Evolutionary conservation across 2,329 filamentous ascomycete species (phyloP), one percentile per base, ranked within the genome.

Genomic region (Neofusicoccum sp.): DNA sequence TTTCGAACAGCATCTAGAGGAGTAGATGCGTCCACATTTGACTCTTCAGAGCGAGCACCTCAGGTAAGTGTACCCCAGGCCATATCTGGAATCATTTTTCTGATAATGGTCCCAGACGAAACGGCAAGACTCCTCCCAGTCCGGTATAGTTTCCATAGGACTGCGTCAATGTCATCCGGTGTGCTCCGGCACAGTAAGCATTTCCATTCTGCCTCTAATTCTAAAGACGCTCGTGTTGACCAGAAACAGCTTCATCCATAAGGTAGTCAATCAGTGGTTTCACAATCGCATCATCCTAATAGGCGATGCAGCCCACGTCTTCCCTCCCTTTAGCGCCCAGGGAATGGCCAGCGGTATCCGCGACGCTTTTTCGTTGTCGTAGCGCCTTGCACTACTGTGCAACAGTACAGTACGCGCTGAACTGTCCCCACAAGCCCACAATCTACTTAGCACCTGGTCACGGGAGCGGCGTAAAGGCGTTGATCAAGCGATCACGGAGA

Each of bases 271-370:
- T 22, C 60, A 33, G 4, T 66, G 64, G 64, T 49, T 60, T 28
- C 11, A 29, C 39, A 33, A 54, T 58, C 43, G 50, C 33, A 43
- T 44, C 22, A 39, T 66, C 39, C 28, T 64, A 4, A 50, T 58
- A 5, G 65, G 64, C 12, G 64, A 67, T 9, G 64, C 65, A 7
- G 65, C 65, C 11, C 65, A 67, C 28, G 64, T 66, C 8, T 66
- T 67, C 34, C 65, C 64, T 1, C 65, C 65, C 5, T 66, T 66
- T 52, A 64, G 58, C 1, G 65, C 36, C 12, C 64, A 66, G 41
- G 65, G 65, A 9, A 67, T 67, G 4, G 62, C 56, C 36, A 33
- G 9, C n/a, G 64, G 65, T 4, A 34, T 67, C 16, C 56, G 64
- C 1, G 65, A 67, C 43, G 65, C 65, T 4, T 9, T 36, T 37